A percentile compares a stretch with the other conserved stretches of the same genome.
These are phyloP conservation scores for Vaccinium vitisidaea DNA, from an alignment of 148 eudicot genomes.

Conservation along the genomic window DNA sequence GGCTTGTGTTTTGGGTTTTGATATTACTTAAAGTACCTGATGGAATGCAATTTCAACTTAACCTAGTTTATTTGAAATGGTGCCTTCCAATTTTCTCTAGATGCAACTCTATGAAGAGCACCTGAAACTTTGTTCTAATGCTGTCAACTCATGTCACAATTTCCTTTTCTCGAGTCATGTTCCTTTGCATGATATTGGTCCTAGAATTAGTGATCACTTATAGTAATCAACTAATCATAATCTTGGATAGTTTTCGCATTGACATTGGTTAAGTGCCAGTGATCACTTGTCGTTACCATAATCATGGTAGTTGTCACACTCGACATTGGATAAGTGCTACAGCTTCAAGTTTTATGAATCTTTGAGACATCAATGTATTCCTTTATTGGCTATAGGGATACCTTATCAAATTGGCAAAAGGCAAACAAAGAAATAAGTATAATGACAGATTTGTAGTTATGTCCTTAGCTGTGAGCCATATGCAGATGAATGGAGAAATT, in stretches of 20 bases:
- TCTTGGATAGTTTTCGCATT: neutral
- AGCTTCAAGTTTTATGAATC: neutral
- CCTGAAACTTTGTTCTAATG: neutral
- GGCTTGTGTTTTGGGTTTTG: neutral
- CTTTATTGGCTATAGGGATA: neutral
- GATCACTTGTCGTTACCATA: neutral
- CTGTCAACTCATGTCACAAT: neutral
- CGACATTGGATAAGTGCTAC: neutral
- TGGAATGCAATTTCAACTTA: neutral
- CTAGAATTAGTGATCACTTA: neutral
- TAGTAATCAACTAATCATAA: neutral
- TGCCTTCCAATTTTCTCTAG: neutral
- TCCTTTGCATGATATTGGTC: neutral
- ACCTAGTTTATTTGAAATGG: neutral
- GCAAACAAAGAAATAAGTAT: neutral
- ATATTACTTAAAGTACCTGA: neutral
- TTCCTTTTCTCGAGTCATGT: neutral
- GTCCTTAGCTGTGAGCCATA: neutral
- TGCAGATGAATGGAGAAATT: neutral
- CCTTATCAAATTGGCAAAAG: neutral
- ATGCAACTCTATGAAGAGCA: neutral
- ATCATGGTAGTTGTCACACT: neutral
- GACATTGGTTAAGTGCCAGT: neutral
- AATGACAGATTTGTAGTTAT: neutral
- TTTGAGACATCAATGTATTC: neutral